Base-by-base conservation (phyloP, 257 asterid genomes). In the Nicotiana sylvestris region DNA sequence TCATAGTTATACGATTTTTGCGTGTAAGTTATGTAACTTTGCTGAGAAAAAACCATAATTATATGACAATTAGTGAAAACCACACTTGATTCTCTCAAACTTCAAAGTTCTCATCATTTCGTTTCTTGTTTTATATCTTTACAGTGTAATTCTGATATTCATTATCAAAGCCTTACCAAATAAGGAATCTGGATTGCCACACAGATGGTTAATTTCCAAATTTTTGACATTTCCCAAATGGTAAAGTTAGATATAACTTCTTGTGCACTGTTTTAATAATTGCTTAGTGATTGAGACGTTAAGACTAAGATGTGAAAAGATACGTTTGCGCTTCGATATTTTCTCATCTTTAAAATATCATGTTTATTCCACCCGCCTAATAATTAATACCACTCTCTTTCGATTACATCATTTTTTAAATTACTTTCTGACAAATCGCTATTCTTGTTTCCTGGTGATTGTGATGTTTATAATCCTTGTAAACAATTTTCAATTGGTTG, bases 301-400 rank as follows among this genome's bases (percentile, higher is more conserved):
- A 51, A 51, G 62, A 74, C 13, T 25, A 2, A 72, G 25, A 46
- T 46, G 61, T 72, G 79, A 56, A 25, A 13, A 72, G 7, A 51
- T 7, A 74, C 9, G 51, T 15, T 49, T n/a, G 25, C 0, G 8
- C 27, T 8, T 2, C 3, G 29, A 76, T 51, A 76, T 74, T 15
- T 74, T 12, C 62, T 49, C 33, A 17, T 53, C 60, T 17, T 12
- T 18, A 21, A 43, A 64, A 27, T 66, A 72, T 13, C 84, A 69
- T 87, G 85, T 80, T 85, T 77, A 66, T 33, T 61, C 77, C 85
- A 70, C 79, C 70, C 67, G 84, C 91, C 82, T 91, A 67, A 85
- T 37, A 53, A 49, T 43, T 70, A 32, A 17, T 35, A 12, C 12
- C 25, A 27, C 30, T 17, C 11, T 67, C 49, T 81, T 56, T n/a